Conservation (phyloP, 306 rosid genomes). For the Arachis hypogaea region DNA sequence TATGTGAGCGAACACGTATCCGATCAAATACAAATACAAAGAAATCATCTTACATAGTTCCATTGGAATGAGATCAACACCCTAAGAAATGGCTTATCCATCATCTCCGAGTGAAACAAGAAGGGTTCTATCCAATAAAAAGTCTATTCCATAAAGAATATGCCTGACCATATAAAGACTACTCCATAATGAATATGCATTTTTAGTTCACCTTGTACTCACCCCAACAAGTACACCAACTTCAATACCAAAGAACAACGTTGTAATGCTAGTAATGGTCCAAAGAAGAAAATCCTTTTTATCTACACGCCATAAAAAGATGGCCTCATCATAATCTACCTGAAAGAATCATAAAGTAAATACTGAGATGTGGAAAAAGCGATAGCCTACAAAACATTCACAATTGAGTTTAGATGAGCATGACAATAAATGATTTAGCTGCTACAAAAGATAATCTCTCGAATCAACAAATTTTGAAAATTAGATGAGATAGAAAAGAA, state of each 20-base stretch:
- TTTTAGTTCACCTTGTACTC: constrained; percentile 48
- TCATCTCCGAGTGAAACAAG: constrained; percentile 15
- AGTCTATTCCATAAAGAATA: constrained; percentile 3
- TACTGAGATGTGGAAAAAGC: constrained; percentile 27
- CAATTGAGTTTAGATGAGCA: constrained; percentile 30
- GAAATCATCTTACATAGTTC: constrained; percentile 22
- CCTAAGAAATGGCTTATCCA: constrained; percentile 11
- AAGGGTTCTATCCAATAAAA: constrained; percentile 21
- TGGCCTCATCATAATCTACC: constrained; percentile 94
- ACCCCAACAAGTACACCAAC: constrained; percentile 97
- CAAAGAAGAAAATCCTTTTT: constrained; percentile 97
- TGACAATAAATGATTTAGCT: constrained; percentile 21
- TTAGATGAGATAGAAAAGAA: constrained; percentile 12
- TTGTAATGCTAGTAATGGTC: constrained; percentile 77
- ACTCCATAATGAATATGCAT: constrained; percentile 2
- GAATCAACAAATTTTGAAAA: constrained; percentile 21
- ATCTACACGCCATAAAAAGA: constrained; percentile 88
- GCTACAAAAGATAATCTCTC: constrained; percentile 26
- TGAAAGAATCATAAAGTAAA: constrained; percentile 47
- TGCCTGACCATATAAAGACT: constrained; percentile 21
- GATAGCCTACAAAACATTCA: constrained; percentile 30
- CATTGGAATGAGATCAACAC: constrained; percentile 27
- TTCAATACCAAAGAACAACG: constrained; percentile 94
- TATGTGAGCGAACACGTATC: too few relatives aligned
- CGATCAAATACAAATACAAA: background rate